Base-by-base conservation (phyloP, 2,329 filamentous ascomycete genomes). In the Xylariomycetidae sp. region DNA sequence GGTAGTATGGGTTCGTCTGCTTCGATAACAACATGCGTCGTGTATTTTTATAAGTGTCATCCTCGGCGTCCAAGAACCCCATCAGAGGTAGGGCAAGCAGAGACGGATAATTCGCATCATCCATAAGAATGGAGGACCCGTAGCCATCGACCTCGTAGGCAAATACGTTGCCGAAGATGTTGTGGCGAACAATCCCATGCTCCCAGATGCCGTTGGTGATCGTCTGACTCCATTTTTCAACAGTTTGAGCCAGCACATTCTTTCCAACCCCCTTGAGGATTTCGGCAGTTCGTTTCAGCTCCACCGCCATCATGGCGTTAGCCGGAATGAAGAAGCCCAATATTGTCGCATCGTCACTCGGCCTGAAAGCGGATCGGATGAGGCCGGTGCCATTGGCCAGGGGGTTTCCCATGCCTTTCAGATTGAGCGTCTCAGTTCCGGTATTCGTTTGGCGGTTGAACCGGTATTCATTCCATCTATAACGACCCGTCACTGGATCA, bases 281-380 rank as follows among this genome's bases (percentile, higher is more conserved):
- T 5, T 70, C 67, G 0, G 87, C 80, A 0, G 85, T 80, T 26
- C 85, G 80, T 43, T 80, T 77, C 16, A 98, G 69, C 60, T 98
- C 88, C 1, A 90, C 85, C 3, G 88, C 82, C 73, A 98, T 95
- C 82, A 94, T 90, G 16, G 92, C 92, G 55, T 98, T 98, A 23
- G 87, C 82, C 0, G 92, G 92, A 46, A 98, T 94, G 57, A 95
- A 87, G 67, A 88, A 98, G 27, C 89, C 89, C 3, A 98, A 70
- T 23, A 92, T 96, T 0, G 88, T 94, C 3, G 92, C 88, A 58
- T 98, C 92, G 51, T 98, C 92, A 44, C 87, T 94, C 4, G 92
- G 92, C 2, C 92, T 77, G 64, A 98, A 98, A 1, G 92, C 90
- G 25, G 87, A 94, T 38, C 92, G 80, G 30, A 97, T 74, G 2